Base-by-base conservation (phyloP, 345 rosid species). In the Lepidium didymum region DNA sequence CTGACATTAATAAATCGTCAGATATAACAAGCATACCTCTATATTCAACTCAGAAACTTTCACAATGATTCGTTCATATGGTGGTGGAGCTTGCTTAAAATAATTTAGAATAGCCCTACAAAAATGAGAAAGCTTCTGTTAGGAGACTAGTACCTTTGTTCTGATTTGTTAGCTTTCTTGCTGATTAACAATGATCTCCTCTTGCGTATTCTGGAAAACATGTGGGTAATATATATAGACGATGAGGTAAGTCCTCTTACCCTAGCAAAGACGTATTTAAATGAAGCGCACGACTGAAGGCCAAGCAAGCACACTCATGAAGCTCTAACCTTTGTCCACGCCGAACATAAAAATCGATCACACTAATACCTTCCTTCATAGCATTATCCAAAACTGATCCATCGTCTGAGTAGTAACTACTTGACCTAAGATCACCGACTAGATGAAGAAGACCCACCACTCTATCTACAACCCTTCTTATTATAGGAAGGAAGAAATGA, bases 271-370 rank as follows among this genome's bases (percentile, higher is more conserved):
- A 84, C 55, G 82, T 77, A 72, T 85, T 87, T 62, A 93, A 82
- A 78, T 87, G 94, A 72, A 90, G 83, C 53, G 90, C 85, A 8
- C 91, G 94, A 69, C 89, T 78, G 49, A 93, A 84, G 15, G 94
- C 97, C 69, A 93, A 74, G 80, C 97, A 93, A 79, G 89, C 86
- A 59, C 88, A 80, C 84, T 90, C 97, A 3, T 93, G 97, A 70
- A 93, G 92, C 72, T 78, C 73, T 80, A 93, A 64, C 45, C 84
- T 87, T 81, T 67, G 82, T 57, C 88, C 89, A 69, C 76, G 77
- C 63, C 56, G 81, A 72, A 74, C 77, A 49, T 80, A 86, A 46
- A 70, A 76, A 68, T 86, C 87, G 25, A 90, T 49, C 52, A 90
- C 68, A 77, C 77, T 76, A 72, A 81, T 52, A 73, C 83, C 79